Evolutionary conservation across 768 basidiomycete species (phyloP).

Genomic region (Nidularia pulvinata): DNA sequence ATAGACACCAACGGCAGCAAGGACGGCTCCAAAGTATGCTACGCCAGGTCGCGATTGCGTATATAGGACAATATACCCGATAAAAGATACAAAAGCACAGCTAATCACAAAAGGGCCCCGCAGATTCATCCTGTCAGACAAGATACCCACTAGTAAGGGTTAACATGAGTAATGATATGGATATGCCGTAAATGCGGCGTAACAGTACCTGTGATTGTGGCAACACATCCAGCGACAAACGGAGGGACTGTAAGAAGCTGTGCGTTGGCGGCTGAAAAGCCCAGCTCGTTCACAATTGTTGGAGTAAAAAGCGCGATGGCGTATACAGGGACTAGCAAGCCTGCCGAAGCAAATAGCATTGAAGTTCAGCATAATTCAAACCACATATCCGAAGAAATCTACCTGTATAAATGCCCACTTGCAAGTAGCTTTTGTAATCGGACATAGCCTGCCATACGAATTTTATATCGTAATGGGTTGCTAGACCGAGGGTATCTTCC

Average conservation of each 20-base stretch:
- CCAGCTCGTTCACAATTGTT: constrained; percentile 45
- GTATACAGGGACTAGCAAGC: constrained; percentile 43
- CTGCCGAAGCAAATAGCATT: not conserved
- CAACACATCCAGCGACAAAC: constrained; percentile 43
- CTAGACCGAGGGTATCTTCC: constrained; percentile 40
- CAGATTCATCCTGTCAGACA: constrained; percentile 36
- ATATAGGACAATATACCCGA: constrained; percentile 53
- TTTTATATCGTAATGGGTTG: constrained; percentile 39
- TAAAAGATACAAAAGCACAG: constrained; percentile 36
- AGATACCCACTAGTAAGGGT: constrained; percentile 24
- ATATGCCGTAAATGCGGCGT: not conserved
- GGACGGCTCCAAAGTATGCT: constrained; percentile 45
- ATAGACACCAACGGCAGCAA: constrained; percentile 52
- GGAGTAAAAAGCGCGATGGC: constrained; percentile 47
- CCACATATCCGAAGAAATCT: constrained; percentile 4
- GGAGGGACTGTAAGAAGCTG: constrained; percentile 53
- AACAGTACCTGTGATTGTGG: constrained; percentile 29
- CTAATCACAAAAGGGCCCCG: constrained; percentile 51
- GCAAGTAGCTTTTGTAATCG: constrained; percentile 43
- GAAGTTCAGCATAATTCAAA: not conserved
- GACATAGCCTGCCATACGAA: constrained; percentile 48
- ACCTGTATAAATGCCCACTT: constrained; percentile 42
- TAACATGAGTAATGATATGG: not conserved
- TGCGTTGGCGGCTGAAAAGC: constrained; percentile 47
- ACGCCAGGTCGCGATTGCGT: constrained; percentile 25